Base-by-base conservation (phyloP, 2,329 filamentous ascomycete species). In the Sporothrix phasma region DNA sequence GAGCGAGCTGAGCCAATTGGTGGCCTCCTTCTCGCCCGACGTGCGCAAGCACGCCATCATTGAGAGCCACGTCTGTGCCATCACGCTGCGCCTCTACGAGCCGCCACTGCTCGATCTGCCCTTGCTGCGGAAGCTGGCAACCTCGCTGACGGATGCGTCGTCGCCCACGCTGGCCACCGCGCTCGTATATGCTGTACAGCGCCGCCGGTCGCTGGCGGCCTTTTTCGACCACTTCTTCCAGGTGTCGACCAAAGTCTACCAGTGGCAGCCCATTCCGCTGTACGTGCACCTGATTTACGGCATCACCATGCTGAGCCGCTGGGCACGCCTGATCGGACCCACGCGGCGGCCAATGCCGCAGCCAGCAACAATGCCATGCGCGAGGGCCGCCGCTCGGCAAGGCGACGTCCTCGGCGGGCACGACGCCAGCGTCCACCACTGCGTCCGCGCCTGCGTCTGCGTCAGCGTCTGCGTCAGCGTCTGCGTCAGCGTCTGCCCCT, bases 151-250 rank as follows among this genome's bases (percentile, higher is more conserved):
- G 0, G 70, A 74, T 0, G 70, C 75, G 2, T 74, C 75, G 0
- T 41, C 65, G 24, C 46, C 64, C n/a, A 31, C 43, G 73, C 59
- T 34, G 0, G 71, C 77, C 0, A 78, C 78, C 0, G 75, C 77
- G 0, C 73, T 84, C 1, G 80, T n/a, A 84, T 64, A 73, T 77
- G 3, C 77, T 85, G 10, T 81, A 80, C 66, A 76, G 77, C 26
- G 79, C n/a, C 80, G 3, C 77, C 79, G 51, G 72, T 74, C 17
- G 78, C 69, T 83, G 0, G 77, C 76, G 43, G 70, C 71, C 0
- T 84, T 79, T 73, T 83, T 84, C 58, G 76, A 81, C 2, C 73
- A 73, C 43, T 81, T 80, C 75, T 73, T 80, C 1, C 69, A 74
- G 0, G 70, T 84, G 0, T 77, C 81, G 0, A 71, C 76, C 0